These are phyloP conservation scores for Biscogniauxia marginata DNA, from an alignment of 2,329 filamentous ascomycete genomes.

Conservation along the genomic window DNA sequence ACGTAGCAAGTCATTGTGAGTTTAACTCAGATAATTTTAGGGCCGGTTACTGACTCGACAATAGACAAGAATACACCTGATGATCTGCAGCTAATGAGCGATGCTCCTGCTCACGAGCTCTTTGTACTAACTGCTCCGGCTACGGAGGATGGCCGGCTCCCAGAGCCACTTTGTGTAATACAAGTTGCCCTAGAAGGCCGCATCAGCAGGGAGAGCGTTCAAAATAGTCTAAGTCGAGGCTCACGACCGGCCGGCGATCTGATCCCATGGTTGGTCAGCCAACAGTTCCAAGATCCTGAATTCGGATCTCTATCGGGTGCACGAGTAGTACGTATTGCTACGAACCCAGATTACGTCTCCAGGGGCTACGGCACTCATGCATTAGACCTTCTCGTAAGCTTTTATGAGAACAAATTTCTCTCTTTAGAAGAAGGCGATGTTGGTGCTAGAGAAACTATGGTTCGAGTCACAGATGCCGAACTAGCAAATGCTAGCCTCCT, in stretches of 20 bases:
- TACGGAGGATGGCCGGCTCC: conserved; percentile 73
- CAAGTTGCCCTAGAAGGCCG: conserved; percentile 93
- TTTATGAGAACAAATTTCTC: conserved; percentile 91
- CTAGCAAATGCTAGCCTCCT: conserved; percentile 73
- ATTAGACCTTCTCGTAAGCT: conserved; percentile 82
- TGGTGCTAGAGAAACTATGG: conserved; percentile 61
- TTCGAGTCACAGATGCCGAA: conserved; percentile 79
- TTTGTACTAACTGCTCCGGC: conserved; percentile 91
- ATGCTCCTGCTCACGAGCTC: conserved; percentile 93
- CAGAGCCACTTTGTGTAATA: conserved; percentile 91
- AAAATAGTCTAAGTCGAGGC: conserved; percentile 85
- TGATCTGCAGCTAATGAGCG: conserved; percentile 97
- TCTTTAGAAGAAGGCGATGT: conserved; percentile 68
- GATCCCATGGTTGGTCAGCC: conserved; percentile 95
- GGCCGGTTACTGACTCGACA: conserved; percentile 60
- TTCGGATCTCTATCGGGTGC: conserved; percentile 93
- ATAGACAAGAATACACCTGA: conserved; percentile 97
- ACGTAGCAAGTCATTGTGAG: conserved; percentile 90
- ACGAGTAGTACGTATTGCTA: conserved; percentile 89
- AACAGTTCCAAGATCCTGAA: conserved; percentile 97
- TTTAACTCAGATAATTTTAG: conserved; percentile 39
- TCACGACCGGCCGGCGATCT: conserved; percentile 88
- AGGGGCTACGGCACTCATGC: conserved; percentile 96
- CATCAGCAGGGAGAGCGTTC: conserved; percentile 88
- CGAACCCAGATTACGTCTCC: conserved; percentile 85